Evolutionary conservation across 164 flowering plant species (phyloP), one percentile per base, ranked within the genome.

Genomic region (Piper longum): DNA sequence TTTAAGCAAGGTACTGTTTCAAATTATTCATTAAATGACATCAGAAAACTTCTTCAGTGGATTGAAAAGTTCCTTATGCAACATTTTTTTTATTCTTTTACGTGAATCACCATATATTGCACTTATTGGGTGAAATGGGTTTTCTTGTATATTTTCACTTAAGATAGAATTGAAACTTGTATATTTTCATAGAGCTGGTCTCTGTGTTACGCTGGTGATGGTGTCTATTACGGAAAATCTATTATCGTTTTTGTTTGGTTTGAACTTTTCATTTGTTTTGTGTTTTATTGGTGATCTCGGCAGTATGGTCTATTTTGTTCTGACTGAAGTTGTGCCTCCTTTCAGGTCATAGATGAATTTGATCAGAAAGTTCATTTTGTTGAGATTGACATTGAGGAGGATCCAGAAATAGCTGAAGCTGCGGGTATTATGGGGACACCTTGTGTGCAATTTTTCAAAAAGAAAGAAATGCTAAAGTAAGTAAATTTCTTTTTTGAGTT

Each of bases 361-460:
- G 89, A 88, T 77, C 74, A 86, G 67, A 81, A 79, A 79, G 99
- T 93, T 16, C 99, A 93, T 73, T 85, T 84, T 77, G 96, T 93
- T 60, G 99, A 93, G 77, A 90, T 93, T 61, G 99, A 93, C 67
- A 93, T 93, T 3, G 95, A 85, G 73, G 99, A 93, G 78, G 99
- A 93, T 79, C 97, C 73, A 59, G 99, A 93, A 75, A 74, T 93
- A 64, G 97, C 99, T 51, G 96, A 90, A 72, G 99, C 99, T 43
- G 99, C 97, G 43, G 95, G 82, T 62, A 87, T 93, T 61, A 93
- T 93, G 99, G 99, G 99, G 45, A 93, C 97, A 43, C 99, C 99
- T 39, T 90, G 97, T 66, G 99, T 93, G 63, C 99, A 93, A 70
- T 93, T 88, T 69, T 93, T 93, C 81, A 93, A 93, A 77, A 82